These are phyloP conservation scores for Haematococcus sp. DNA, from an alignment of 139 green algal species.

Conservation along the genomic window DNA sequence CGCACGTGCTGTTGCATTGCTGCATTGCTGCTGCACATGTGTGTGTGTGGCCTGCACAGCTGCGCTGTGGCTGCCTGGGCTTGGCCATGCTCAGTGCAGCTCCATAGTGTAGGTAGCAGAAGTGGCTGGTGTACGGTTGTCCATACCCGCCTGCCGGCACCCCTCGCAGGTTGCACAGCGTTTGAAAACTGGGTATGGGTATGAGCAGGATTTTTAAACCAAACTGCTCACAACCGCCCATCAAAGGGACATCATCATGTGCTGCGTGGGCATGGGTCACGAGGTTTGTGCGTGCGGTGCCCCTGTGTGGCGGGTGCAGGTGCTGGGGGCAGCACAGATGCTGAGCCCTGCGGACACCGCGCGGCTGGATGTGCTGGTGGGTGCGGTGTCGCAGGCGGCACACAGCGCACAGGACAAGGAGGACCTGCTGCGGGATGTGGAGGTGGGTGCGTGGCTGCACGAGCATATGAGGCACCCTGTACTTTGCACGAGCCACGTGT, in stretches of 20 bases:
- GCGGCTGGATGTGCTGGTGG: conserved; percentile 2
- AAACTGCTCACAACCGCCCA: too few relatives aligned
- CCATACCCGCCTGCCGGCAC: too few relatives aligned
- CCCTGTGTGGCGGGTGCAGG: not conserved
- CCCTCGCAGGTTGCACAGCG: too few relatives aligned
- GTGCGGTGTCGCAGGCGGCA: not conserved
- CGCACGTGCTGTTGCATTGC: not conserved
- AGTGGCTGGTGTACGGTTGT: too few relatives aligned
- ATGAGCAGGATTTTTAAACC: too few relatives aligned
- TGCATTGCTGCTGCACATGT: not conserved
- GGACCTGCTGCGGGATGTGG: conserved; percentile 5
- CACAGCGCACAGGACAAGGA: not conserved
- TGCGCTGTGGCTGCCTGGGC: not conserved
- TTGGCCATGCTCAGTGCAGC: not conserved
- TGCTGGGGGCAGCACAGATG: not conserved
- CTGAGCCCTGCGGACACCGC: not conserved
- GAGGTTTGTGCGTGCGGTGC: too few relatives aligned
- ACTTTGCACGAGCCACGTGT: too few relatives aligned
- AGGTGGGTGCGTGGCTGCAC: conserved; percentile 3
- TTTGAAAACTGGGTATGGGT: too few relatives aligned
- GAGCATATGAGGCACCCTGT: too few relatives aligned
- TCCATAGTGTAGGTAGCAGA: too few relatives aligned
- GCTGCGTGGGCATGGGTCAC: too few relatives aligned
- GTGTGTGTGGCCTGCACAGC: not conserved
- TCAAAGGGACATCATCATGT: too few relatives aligned